These are phyloP conservation scores for Fomitopsis pinicola DNA, from an alignment of 1,284 basidiomycete species.

Conservation along the genomic window DNA sequence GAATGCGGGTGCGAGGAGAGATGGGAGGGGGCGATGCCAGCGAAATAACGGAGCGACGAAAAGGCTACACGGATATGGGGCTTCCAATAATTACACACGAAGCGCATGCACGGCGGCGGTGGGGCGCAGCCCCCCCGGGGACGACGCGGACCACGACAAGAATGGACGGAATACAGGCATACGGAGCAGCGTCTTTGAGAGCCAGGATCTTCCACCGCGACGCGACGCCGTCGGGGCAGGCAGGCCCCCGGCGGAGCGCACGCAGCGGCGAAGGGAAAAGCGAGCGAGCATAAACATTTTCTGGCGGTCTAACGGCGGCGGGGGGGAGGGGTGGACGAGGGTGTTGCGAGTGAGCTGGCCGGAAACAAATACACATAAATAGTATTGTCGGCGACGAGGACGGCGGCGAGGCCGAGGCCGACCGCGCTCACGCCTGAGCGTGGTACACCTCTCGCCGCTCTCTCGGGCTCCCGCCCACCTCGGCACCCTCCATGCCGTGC, in stretches of 20 bases:
- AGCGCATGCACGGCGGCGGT: neutral
- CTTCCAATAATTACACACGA: constrained; percentile 1
- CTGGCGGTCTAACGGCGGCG: neutral
- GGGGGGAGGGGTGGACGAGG: neutral
- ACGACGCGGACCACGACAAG: neutral
- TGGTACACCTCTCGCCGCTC: constrained; percentile 21
- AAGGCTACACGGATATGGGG: neutral
- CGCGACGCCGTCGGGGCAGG: neutral
- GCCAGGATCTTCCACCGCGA: neutral
- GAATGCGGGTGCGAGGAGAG: neutral
- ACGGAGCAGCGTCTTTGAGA: neutral
- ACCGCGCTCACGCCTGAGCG: constrained; percentile 2
- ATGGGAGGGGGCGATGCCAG: neutral
- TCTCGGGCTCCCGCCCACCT: constrained; percentile 16
- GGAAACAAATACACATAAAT: constrained; percentile 1
- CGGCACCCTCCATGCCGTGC: constrained; percentile 5
- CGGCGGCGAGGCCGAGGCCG: neutral
- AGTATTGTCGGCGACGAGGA: neutral
- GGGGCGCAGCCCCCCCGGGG: neutral
- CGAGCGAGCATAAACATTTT: neutral
- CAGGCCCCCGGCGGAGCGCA: neutral
- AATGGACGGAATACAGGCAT: neutral
- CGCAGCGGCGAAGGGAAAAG: neutral
- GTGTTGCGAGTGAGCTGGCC: neutral
- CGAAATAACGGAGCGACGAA: neutral